A percentile compares a stretch with the other conserved stretches of the same genome.
phyloP scores from a whole-genome alignment of 441 rosid genomes.

The Adansonia rubrostipa region DNA sequence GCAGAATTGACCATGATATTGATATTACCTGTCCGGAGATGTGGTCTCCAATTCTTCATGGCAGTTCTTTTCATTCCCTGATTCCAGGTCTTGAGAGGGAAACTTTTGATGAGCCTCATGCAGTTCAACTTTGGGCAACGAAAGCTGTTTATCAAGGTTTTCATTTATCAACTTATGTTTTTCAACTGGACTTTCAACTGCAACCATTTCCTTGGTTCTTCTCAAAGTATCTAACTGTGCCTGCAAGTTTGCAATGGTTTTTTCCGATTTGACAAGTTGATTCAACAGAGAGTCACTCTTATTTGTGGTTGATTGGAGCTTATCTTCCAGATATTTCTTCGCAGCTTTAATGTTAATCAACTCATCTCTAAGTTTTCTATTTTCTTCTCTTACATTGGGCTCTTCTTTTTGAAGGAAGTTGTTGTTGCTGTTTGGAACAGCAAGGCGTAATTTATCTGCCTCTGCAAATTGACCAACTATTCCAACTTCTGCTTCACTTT shows the following conservation, averaged over 20 bases:
- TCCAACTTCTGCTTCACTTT: constrained; percentile 58
- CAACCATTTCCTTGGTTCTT: constrained; percentile 36
- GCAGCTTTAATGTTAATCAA: constrained; percentile 36
- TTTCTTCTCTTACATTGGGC: constrained; percentile 37
- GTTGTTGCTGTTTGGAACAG: constrained; percentile 25
- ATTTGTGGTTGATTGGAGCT: constrained; percentile 37
- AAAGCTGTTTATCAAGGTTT: constrained; percentile 45
- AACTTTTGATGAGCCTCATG: constrained; percentile 46
- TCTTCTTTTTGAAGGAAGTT: constrained; percentile 28
- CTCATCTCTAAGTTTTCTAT: constrained; percentile 37
- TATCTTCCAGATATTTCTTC: constrained; percentile 38
- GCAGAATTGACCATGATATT: background rate
- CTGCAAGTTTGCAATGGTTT: constrained; percentile 40
- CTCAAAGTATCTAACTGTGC: constrained; percentile 44
- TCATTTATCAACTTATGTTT: constrained; percentile 42
- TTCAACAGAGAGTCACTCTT: constrained; percentile 35
- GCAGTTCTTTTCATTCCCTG: constrained; percentile 48
- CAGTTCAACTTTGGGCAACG: constrained; percentile 43
- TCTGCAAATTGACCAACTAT: constrained; percentile 39
- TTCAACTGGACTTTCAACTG: constrained; percentile 53
- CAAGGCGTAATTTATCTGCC: constrained; percentile 36
- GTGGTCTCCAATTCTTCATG: constrained; percentile 54
- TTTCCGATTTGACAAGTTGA: constrained; percentile 54
- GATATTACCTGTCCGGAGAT: constrained; percentile 57
- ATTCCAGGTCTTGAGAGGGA: constrained; percentile 49